These are phyloP conservation scores for Camelina laxa DNA, from an alignment of 345 rosid genomes.

Conservation along the genomic window DNA sequence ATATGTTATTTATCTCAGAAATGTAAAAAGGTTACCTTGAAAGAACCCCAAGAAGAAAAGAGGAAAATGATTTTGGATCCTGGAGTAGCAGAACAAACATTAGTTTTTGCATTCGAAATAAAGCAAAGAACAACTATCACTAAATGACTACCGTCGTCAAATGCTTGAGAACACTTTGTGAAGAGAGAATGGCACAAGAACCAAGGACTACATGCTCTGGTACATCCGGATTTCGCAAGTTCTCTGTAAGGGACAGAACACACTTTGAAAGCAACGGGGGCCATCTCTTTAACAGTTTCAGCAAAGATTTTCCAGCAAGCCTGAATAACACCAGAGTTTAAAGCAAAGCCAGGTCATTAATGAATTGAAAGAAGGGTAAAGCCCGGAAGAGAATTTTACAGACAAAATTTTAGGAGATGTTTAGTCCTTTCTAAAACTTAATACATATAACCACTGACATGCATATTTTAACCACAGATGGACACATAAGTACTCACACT, in stretches of 20 bases:
- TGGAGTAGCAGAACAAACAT: constrained; percentile 51
- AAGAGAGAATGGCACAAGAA: constrained; percentile 88
- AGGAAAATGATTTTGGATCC: constrained; percentile 83
- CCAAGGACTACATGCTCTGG: constrained; percentile 87
- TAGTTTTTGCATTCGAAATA: constrained; percentile 31
- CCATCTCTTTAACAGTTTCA: constrained; percentile 96
- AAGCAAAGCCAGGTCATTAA: constrained; percentile 10
- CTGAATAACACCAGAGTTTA: constrained; percentile 53
- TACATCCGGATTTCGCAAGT: constrained; percentile 63
- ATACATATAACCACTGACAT: constrained; percentile 25
- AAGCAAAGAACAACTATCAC: constrained; percentile 34
- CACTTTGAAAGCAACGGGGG: constrained; percentile 87
- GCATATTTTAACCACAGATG: constrained; percentile 19
- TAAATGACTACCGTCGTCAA: constrained; percentile 71
- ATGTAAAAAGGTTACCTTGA: constrained; percentile 63
- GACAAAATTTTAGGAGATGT: constrained; percentile 4
- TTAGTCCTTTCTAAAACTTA: constrained; percentile 16
- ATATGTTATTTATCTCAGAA: constrained; percentile 22
- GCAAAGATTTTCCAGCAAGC: constrained; percentile 90
- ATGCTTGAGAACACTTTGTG: constrained; percentile 95
- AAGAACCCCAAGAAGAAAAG: constrained; percentile 85
- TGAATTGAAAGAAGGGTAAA: constrained; percentile 34
- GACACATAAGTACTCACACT: constrained; percentile 60
- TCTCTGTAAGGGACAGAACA: constrained; percentile 69
- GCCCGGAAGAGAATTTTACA: constrained; percentile 9